Evolutionary conservation across 345 rosid species (phyloP), one percentile per base, ranked within the genome.

Genomic region (Turnera subulata): DNA sequence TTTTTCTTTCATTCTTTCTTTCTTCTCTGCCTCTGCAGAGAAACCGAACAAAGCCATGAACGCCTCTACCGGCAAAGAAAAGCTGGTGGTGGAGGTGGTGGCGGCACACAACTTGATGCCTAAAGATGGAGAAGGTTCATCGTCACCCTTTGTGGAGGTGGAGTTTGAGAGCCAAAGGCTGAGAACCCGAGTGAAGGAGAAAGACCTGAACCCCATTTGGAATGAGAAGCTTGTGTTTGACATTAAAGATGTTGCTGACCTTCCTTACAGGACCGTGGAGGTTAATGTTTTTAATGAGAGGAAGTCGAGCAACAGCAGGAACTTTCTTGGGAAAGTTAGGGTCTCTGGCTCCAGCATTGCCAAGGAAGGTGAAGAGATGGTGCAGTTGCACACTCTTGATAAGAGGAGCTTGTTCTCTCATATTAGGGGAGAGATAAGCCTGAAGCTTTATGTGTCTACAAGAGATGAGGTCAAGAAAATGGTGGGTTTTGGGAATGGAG

Each of bases 21-120:
- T 40, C 45, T 40, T 40, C 14, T 15, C 3, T 40, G 11, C 39
- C 40, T 37, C 40, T 37, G 40, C 13, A 11, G 4, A 13, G n/a
- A 42, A 42, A 42, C 54, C 63, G 45, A 24, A 58, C n/a, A n/a
- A 44, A 65, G 22, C 9, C 52, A 77, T 62, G 59, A 52, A 66
- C 23, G 24, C 39, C 39, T 19, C 40, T 2, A 29, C 64, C 51
- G 65, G 78, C 18, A 76, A 74, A 52, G 85, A 81, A 66, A 82
- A 80, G 79, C 75, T 86, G 18, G 83, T 86, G 42, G 90, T 82
- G 66, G 90, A 84, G 67, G 79, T 82, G 25, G 73, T 80, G 14
- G 88, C 76, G 4, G 90, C 95, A 0, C 90, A 82, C 67, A 84
- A 84, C 79, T 63, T 86, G 45, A 83, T 86, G 80, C 88, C 95